Conservation (phyloP, 2,329 filamentous ascomycete species). For the Pestalotiopsis sp. region DNA sequence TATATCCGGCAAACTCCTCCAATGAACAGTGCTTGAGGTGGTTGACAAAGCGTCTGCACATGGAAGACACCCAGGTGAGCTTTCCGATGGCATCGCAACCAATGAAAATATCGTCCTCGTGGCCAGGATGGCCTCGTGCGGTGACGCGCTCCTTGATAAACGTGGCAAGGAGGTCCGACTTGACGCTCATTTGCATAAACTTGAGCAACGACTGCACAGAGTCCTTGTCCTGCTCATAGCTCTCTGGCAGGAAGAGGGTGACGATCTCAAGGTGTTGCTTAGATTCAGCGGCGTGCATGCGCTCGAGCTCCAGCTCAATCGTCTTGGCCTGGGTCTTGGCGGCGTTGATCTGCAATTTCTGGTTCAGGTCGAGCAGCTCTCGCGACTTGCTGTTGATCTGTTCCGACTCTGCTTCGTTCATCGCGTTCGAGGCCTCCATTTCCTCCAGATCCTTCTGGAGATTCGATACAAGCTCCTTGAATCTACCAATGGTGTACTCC, state of each 20-base stretch:
- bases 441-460: slow-evolving; percentile 88
- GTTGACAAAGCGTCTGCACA: slow-evolving; percentile 83
- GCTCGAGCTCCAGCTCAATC: slow-evolving; percentile 86
- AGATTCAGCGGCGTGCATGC: slow-evolving; percentile 87
- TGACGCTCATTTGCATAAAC: slow-evolving; percentile 88
- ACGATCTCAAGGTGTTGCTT: slow-evolving; percentile 87
- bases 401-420: slow-evolving; percentile 90
- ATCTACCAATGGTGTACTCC: slow-evolving; percentile 86
- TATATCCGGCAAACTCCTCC: slow-evolving; percentile 77
- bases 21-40: slow-evolving; percentile 79
- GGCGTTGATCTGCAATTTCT: slow-evolving; percentile 88
- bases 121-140: slow-evolving; percentile 66
- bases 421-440: slow-evolving; percentile 87
- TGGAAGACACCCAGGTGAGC: slow-evolving; percentile 79
- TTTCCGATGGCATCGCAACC: slow-evolving; percentile 84
- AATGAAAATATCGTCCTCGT: slow-evolving; percentile 78
- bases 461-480: slow-evolving; percentile 85
- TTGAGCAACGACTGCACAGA: slow-evolving; percentile 87
- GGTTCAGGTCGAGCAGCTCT: slow-evolving; percentile 95
- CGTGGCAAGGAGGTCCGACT: slow-evolving; percentile 76
- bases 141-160: slow-evolving; percentile 81
- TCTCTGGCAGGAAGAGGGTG: slow-evolving; percentile 85
- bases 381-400: slow-evolving; percentile 86
- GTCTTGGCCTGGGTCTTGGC: slow-evolving; percentile 92
- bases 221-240: slow-evolving; percentile 77